Evolutionary conservation across 352 stramenopile species (phyloP), one percentile per base, ranked within the genome.

Genomic region (Phytophthora macrochlamydospora): DNA sequence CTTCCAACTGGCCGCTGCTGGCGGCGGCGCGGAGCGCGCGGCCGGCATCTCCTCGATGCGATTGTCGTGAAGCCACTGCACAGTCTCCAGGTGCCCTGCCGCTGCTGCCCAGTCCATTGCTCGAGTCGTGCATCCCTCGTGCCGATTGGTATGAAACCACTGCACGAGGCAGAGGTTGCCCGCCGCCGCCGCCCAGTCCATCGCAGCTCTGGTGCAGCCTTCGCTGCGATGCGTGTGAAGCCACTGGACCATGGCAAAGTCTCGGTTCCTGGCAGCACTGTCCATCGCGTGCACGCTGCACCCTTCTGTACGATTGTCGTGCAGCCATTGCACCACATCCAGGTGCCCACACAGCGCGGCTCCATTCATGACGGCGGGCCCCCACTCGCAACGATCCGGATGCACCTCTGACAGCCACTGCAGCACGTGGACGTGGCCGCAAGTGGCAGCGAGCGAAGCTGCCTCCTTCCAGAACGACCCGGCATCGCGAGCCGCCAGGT

Each of bases 101-200:
- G 51, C 59, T 51, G 61, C 61, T 3, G 61, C 61, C 12, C 54
- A 55, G 40, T 69, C 61, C 54, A 63, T 69, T 37, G 59, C 59
- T 43, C 44, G 24, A 3, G 43, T 62, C 43, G 55, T 52, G 31
- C 55, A 62, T 43, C 46, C 57, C 49, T 64, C 57, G 12, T 40
- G 40, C 12, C 50, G 50, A n/a, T 56, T 38, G 50, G 6, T 31
- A n/a, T 56, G 50, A 13, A 56, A 33, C 50, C 50, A 56, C 37
- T 24, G 50, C 31, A 56, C 30, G 11, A 56, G 29, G 28, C 24
- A n/a, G 29, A 56, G 28, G 32, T 40, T 37, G 5, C 30, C 50
- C 7, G 30, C 37, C 13, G 32, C 50, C 7, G 50, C 50, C 32
- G 50, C 50, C 32, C 30, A 37, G n/a, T 56, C 50, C n/a, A 56